Percentiles rank a stretch among this genome's conserved stretches.
These are phyloP conservation scores for Circinella umbellata DNA, from an alignment of 371 early-diverging fungal species.

Conservation along the genomic window DNA sequence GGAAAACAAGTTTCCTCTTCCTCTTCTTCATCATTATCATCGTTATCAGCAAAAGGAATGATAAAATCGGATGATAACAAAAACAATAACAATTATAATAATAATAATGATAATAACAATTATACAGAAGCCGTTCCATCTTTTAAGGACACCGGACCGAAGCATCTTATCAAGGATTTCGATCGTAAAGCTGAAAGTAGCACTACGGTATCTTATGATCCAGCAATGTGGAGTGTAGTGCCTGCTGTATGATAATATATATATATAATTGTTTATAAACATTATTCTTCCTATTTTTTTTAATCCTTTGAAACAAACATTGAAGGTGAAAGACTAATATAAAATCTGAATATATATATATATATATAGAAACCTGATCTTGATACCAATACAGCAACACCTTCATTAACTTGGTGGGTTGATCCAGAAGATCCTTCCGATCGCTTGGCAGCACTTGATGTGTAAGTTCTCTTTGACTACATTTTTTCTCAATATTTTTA, in stretches of 20 bases:
- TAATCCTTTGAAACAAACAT: background rate
- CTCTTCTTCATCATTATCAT: background rate
- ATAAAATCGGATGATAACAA: background rate
- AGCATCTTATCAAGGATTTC: constrained; percentile 20
- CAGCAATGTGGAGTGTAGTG: constrained; percentile 38
- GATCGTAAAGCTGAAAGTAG: background rate
- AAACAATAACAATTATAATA: background rate
- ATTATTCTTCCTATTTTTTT: too few relatives aligned
- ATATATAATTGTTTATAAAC: too few relatives aligned
- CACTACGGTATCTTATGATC: constrained; percentile 10
- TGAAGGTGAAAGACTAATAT: background rate
- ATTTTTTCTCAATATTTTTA: background rate
- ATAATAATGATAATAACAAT: background rate
- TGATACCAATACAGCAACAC: background rate
- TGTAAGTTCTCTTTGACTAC: constrained; percentile 24
- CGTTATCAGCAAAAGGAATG: background rate
- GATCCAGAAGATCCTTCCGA: constrained; percentile 47
- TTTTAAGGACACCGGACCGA: background rate
- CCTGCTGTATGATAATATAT: constrained; percentile 19
- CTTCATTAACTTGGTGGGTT: constrained; percentile 46
- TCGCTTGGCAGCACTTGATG: constrained; percentile 20
- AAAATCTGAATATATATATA: background rate
- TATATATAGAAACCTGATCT: background rate
- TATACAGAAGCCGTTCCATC: background rate
- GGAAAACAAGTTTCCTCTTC: background rate